These are phyloP conservation scores for Volvox carteri DNA, from an alignment of 163 green algal genomes.

Conservation along the genomic window DNA sequence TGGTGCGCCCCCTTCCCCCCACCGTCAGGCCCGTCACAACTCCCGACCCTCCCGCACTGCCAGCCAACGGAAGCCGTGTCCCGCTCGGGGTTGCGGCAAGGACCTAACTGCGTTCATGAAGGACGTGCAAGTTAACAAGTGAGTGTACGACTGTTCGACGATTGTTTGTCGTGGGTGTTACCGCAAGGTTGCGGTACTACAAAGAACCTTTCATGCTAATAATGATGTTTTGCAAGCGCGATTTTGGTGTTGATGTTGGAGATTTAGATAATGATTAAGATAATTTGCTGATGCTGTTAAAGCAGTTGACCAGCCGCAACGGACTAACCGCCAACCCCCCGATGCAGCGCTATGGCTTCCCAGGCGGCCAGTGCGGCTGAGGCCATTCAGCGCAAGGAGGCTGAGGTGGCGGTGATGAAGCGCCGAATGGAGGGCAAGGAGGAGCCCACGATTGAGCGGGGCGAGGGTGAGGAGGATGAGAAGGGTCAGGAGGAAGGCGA, in stretches of 20 bases:
- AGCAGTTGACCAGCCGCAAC: not conserved
- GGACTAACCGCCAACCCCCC: not conserved
- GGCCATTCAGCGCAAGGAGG: not conserved
- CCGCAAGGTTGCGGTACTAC: not conserved
- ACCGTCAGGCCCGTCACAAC: not conserved
- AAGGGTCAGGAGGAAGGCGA: not conserved
- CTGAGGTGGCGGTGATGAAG: not conserved
- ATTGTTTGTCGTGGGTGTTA: not conserved
- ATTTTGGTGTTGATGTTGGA: not conserved
- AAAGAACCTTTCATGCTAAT: not conserved
- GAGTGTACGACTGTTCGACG: not conserved
- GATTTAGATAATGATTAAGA: too few relatives aligned
- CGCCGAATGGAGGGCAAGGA: not conserved
- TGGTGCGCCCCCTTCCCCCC: not conserved
- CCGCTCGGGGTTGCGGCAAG: slow-evolving; percentile 29
- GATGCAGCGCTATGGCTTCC: not conserved
- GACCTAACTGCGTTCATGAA: slow-evolving; percentile 77
- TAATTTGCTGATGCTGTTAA: not conserved
- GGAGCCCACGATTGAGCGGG: not conserved
- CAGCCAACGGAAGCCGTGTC: slow-evolving; percentile 13
- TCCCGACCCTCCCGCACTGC: not conserved
- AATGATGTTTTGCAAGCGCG: not conserved
- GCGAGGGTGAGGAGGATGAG: not conserved
- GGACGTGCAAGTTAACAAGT: slow-evolving; percentile 49
- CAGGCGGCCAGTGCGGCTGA: not conserved